Evolutionary conservation across 768 basidiomycete genomes (phyloP), one percentile per base, ranked within the genome.

Genomic region (Pulveroboletus sp.): DNA sequence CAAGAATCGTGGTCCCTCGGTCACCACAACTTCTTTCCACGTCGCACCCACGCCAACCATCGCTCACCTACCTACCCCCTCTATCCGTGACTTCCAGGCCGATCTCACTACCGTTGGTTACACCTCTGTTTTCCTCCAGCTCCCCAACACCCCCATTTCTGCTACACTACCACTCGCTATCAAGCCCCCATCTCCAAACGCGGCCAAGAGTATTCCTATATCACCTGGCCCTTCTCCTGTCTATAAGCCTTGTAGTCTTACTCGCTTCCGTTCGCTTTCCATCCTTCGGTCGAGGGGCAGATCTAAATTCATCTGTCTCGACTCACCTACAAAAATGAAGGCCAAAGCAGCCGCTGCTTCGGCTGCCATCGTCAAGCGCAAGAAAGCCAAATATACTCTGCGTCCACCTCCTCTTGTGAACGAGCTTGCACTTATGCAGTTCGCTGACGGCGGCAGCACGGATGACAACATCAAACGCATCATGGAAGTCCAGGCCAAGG

Each of bases 381-480:
- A 81, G 62, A 83, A 78, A 63, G 70, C 75, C 11, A 73, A 78
- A 51, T 78, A 82, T 62, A 65, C 71, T 8, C 62, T 68, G 14
- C 72, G 65, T 30, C 57, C 70, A 66, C 39, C 82, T 3, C 76
- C 84, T 3, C 77, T 87, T 43, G 74, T 78, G 4, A 80, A 79
- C 47, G 84, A 87, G 53, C 74, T 87, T 46, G 82, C 80, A 0
- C 68, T 88, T 49, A 79, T 83, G 77, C 86, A 88, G 65, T 79
- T 86, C 51, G 62, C 72, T 10, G 83, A 82, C 37, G 86, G 86
- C 18, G 86, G 86, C 0, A 74, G 62, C 42, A 70, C 80, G 48
- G 78, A 84, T 40, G 64, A 71, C 8, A 76, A 84, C 46, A 72
- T 77, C 39, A 73, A 75, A 51, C 77, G 78, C 10, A 63, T 78